These are phyloP conservation scores for Metschnikowia kofuensis DNA, from an alignment of 805 yeast genomes.

Conservation along the genomic window DNA sequence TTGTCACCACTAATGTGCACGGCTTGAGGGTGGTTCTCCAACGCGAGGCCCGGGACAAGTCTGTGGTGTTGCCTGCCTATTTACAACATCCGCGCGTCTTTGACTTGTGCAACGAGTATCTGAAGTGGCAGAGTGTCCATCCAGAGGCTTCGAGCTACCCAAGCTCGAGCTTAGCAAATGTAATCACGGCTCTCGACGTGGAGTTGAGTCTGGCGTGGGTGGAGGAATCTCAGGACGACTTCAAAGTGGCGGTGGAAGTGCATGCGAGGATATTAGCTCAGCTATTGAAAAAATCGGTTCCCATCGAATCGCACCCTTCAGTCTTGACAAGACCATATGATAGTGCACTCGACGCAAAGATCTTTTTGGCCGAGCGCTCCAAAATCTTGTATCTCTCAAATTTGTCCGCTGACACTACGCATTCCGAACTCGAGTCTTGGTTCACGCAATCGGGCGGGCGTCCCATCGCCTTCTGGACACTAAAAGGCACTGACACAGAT, in stretches of 20 bases:
- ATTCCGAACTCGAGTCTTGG: conserved; percentile 88
- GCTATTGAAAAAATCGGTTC: conserved; percentile 46
- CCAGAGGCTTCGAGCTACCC: conserved; percentile 47
- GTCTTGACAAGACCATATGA: conserved; percentile 76
- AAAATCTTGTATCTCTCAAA: conserved; percentile 78
- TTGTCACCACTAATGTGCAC: conserved; percentile 67
- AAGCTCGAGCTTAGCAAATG: conserved; percentile 35
- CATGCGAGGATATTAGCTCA: conserved; percentile 44
- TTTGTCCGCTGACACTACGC: conserved; percentile 82
- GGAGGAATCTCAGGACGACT: conserved; percentile 36
- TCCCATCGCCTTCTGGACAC: conserved; percentile 87
- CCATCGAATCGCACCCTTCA: conserved; percentile 48
- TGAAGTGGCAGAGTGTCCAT: conserved; percentile 62
- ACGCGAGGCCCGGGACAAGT: conserved; percentile 77
- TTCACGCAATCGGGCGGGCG: conserved; percentile 82
- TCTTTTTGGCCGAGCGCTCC: conserved; percentile 68
- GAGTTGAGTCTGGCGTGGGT: conserved; percentile 29
- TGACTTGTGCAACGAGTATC: conserved; percentile 71
- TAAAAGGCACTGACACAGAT: conserved; percentile 50
- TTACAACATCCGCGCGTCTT: conserved; percentile 73
- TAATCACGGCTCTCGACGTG: conserved; percentile 48
- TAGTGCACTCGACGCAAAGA: conserved; percentile 64
- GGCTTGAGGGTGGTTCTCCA: conserved; percentile 74
- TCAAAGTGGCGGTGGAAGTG: conserved; percentile 37
- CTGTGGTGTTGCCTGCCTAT: conserved; percentile 67